Evolutionary conservation across 1,284 basidiomycete species (phyloP), one percentile per base, ranked within the genome.

Genomic region (Garcileccinum viscosum): DNA sequence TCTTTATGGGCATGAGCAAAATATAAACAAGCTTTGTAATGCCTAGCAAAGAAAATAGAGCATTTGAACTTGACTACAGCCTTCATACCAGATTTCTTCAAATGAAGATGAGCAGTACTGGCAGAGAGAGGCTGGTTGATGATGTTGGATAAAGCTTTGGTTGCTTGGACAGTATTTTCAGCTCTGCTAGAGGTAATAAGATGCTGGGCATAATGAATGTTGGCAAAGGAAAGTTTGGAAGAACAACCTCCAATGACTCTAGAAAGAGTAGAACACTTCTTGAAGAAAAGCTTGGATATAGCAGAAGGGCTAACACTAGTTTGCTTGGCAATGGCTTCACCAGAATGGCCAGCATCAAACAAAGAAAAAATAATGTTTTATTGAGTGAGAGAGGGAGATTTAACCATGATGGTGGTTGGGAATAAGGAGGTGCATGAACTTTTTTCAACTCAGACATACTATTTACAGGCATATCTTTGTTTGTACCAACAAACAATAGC

Each of bases 361-460:
- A 50, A 38, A 7, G 4, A 56, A 0, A 68, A 37, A 2, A 67
- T 62, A 0, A 12, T 24, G 5, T 38, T 62, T 53, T 61, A 6
- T 44, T 67, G 27, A 47, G 27, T 33, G 42, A 33, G 3, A 35
- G 38, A 62, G 2, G 47, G 24, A 3, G 33, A 68, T 58, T 8
- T 58, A 4, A 67, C n/a, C 33, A 62, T 67, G 33, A 8, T 69
- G 4, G 42, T 33, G 5, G 30, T 58, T 58, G 22, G 24, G 15
- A 68, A 37, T 53, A 1, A 68, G 62, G n/a, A 67, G 7, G 60
- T 14, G 2, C 56, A 24, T 14, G 56, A 67, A 61, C 7, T 24
- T 38, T 67, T 67, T 67, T 7, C 24, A 58, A 53, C 61, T 63
- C 47, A 62, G 37, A 67, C n/a, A 40, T 32, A 15, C 11, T 56